Conservation (phyloP, 345 rosid genomes). For the Jatropha curcas region DNA sequence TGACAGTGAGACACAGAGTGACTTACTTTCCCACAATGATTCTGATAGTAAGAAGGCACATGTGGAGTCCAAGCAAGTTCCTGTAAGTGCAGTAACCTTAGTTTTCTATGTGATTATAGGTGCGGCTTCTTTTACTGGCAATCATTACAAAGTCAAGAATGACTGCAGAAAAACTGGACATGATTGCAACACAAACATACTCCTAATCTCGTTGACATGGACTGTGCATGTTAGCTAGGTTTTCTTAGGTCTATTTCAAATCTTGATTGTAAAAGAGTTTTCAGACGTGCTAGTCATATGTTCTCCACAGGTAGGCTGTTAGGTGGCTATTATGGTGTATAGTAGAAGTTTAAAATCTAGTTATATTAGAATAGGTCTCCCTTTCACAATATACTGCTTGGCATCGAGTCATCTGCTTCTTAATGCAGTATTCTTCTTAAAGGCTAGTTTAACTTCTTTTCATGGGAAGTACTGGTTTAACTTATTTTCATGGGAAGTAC, state of each 20-base stretch:
- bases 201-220: background rate
- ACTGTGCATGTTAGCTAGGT: background rate
- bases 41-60: conserved; percentile 18
- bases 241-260: background rate
- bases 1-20: conserved; percentile 25
- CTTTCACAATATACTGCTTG: no score
- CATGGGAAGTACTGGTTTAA: no score
- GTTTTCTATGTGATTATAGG: background rate
- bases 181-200: background rate
- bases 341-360: background rate
- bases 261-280: background rate
- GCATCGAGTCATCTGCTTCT: no score
- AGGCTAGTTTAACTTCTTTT: no score
- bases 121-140: background rate
- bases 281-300: background rate
- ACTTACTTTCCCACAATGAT: conserved; percentile 17
- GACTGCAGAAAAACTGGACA: background rate
- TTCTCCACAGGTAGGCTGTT: background rate
- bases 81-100: conserved; percentile 35
- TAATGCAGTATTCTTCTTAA: no score
- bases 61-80: conserved; percentile 26
- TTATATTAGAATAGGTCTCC: background rate
- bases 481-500: no score
- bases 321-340: background rate
- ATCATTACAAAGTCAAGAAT: background rate